phyloP scores from a whole-genome alignment of 192 early-diverging fungal species.

The Coemansia sp. region DNA sequence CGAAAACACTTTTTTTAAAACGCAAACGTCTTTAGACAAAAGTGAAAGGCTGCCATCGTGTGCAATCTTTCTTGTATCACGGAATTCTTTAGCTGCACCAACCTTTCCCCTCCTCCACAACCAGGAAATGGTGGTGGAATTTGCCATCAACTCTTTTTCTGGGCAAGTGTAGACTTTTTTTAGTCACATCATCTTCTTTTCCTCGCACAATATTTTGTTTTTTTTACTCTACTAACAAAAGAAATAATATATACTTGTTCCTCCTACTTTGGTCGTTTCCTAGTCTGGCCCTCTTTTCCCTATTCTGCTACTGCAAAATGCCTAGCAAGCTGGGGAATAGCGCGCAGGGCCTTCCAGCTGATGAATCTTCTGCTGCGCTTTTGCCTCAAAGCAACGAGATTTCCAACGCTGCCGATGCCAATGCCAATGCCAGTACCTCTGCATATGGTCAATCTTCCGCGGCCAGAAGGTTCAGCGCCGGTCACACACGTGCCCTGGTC shows the following conservation, averaged over 20 bases:
- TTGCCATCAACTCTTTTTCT: too few species aligned
- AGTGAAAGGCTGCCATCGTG: too few species aligned
- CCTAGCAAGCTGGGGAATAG: neutral
- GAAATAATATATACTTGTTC: neutral
- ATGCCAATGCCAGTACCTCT: constrained; percentile 3
- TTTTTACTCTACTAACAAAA: neutral
- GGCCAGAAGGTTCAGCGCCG: neutral
- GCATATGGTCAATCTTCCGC: neutral
- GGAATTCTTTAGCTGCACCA: too few species aligned
- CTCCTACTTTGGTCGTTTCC: neutral
- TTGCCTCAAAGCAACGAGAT: constrained; percentile 11
- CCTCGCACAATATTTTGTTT: too few species aligned
- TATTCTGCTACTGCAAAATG: neutral
- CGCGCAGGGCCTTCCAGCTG: constrained; percentile 7
- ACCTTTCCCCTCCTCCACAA: too few species aligned
- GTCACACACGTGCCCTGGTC: constrained; percentile 11
- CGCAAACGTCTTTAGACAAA: too few species aligned
- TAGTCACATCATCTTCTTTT: too few species aligned
- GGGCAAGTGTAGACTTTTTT: too few species aligned
- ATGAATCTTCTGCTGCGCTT: constrained; percentile 14
- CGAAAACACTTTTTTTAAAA: too few species aligned
- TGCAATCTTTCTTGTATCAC: too few species aligned
- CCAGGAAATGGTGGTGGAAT: too few species aligned
- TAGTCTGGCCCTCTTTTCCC: neutral
- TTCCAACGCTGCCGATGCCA: too few species aligned